phyloP scores from a whole-genome alignment of 2,329 filamentous ascomycete genomes.

The Passalora sequoiae region DNA sequence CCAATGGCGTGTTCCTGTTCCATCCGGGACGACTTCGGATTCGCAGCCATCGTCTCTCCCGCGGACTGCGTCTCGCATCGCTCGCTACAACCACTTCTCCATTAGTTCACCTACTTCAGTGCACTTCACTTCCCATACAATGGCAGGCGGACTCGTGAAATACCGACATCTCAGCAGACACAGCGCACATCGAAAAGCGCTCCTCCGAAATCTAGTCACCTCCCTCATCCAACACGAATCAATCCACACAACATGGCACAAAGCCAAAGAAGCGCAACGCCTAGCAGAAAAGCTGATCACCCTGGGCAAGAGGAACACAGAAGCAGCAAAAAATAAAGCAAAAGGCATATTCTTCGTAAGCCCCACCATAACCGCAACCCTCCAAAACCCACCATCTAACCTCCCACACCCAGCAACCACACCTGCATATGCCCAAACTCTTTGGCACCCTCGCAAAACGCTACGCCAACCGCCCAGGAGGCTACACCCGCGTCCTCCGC shows the following conservation, averaged over 20 bases:
- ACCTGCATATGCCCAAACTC: slow-evolving; percentile 65
- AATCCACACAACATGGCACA: slow-evolving; percentile 90
- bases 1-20: too few relatives aligned
- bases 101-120: too few relatives aligned
- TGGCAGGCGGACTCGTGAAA: slow-evolving; percentile 83
- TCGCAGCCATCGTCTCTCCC: too few relatives aligned
- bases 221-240: slow-evolving; percentile 90
- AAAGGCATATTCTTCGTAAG: slow-evolving; percentile 70
- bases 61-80: too few relatives aligned
- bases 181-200: slow-evolving; percentile 81
- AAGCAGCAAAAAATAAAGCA: slow-evolving; percentile 70
- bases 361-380: not conserved
- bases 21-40: too few relatives aligned
- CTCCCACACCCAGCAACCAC: slow-evolving; percentile 10
- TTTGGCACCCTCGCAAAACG: slow-evolving; percentile 76
- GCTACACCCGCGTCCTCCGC: slow-evolving; percentile 90
- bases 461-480: slow-evolving; percentile 74
- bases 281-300: slow-evolving; percentile 93
- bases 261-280: slow-evolving; percentile 94
- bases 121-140: slow-evolving; percentile 41
- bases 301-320: slow-evolving; percentile 85
- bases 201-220: slow-evolving; percentile 92
- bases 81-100: too few relatives aligned
- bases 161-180: slow-evolving; percentile 83
- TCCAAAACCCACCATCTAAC: not conserved